Conservation (phyloP, 768 basidiomycete species). For the Mycena metata region DNA sequence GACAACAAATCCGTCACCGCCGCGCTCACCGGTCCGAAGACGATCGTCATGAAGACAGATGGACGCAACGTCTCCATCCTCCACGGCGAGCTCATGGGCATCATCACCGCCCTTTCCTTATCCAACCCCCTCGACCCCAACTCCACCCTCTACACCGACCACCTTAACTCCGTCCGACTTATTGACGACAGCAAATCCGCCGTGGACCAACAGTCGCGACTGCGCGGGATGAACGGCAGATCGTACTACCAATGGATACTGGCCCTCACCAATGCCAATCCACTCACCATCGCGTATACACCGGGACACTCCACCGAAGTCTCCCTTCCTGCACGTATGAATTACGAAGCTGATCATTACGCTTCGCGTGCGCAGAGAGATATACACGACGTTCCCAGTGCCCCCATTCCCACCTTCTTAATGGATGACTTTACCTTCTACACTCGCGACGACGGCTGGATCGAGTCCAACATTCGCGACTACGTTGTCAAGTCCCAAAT, state of each 20-base stretch:
- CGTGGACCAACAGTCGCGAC: conserved; percentile 24
- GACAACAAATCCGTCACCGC: conserved; percentile 40
- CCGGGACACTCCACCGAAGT: conserved; percentile 10
- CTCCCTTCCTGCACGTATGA: conserved; percentile 3
- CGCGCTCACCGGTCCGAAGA: conserved; percentile 26
- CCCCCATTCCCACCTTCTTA: conserved; percentile 33
- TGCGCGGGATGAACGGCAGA: conserved; percentile 39
- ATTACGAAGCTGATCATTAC: conserved; percentile 25
- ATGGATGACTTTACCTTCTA: conserved; percentile 30
- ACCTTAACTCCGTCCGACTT: conserved; percentile 40
- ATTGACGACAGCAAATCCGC: conserved; percentile 36
- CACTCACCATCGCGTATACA: conserved; percentile 1
- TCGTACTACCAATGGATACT: conserved; percentile 45
- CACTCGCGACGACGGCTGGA: conserved; percentile 10
- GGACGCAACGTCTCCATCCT: conserved; percentile 40
- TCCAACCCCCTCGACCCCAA: conserved; percentile 45
- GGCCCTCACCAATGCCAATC: background rate
- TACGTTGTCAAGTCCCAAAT: background rate
- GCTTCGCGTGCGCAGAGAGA: conserved; percentile 23
- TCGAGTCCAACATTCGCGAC: conserved; percentile 19
- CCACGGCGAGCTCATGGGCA: conserved; percentile 41
- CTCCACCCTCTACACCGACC: no score
- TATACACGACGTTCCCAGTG: background rate
- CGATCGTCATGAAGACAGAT: conserved; percentile 32
- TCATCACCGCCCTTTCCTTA: conserved; percentile 33